These are phyloP conservation scores for Sparassis latifolia DNA, from an alignment of 1,284 basidiomycete genomes.

Conservation along the genomic window DNA sequence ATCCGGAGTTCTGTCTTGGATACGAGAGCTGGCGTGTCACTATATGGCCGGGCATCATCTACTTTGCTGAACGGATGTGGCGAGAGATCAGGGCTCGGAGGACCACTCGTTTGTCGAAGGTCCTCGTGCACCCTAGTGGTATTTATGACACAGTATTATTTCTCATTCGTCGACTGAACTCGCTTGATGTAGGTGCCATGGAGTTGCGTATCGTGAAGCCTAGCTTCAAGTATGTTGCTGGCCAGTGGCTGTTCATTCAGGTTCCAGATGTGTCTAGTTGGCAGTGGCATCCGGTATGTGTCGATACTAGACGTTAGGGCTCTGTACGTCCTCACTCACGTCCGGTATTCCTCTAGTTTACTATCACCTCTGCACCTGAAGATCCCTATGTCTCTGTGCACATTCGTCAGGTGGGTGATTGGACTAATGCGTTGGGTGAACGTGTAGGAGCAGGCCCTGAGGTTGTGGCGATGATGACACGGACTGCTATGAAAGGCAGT, in stretches of 20 bases:
- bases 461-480: constrained; percentile 68
- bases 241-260: constrained; percentile 88
- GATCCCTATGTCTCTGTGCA: constrained; percentile 87
- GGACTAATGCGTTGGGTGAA: constrained; percentile 73
- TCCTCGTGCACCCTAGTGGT: constrained; percentile 78
- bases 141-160: constrained; percentile 17
- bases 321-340: background rate
- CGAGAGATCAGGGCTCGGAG: constrained; percentile 73
- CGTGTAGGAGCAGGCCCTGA: constrained; percentile 76
- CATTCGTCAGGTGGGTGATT: constrained; percentile 89
- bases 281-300: constrained; percentile 85
- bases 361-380: constrained; percentile 88
- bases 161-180: background rate
- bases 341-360: constrained; percentile 50
- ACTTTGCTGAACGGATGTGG: constrained; percentile 78
- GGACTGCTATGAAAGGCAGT: constrained; percentile 64
- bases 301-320: constrained; percentile 1
- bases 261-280: constrained; percentile 76
- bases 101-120: constrained; percentile 72
- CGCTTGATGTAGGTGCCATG: constrained; percentile 58
- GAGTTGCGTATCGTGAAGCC: constrained; percentile 85
- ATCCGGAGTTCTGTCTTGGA: constrained; percentile 75
- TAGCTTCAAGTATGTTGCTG: constrained; percentile 82
- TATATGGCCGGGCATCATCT: constrained; percentile 82
- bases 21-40: constrained; percentile 84